These are phyloP conservation scores for Plasmodium vinckei DNA, from an alignment of 169 alveolate genomes.

Conservation along the genomic window DNA sequence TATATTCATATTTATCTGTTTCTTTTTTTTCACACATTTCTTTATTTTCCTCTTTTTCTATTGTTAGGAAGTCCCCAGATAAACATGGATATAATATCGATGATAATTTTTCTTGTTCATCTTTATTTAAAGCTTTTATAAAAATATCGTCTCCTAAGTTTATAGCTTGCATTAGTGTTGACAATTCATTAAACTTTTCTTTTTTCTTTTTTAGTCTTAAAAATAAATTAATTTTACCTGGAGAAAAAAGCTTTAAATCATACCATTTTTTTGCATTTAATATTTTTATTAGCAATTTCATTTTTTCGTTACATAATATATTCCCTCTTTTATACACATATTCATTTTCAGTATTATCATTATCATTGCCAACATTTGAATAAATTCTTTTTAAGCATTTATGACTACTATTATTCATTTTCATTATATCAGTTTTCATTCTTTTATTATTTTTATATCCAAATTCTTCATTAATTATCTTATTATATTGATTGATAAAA, in stretches of 20 bases:
- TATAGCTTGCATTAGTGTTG: slow-evolving; percentile 65
- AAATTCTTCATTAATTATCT: slow-evolving; percentile 1
- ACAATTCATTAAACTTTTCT: slow-evolving; percentile 44
- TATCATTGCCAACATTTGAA: not conserved
- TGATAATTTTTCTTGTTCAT: slow-evolving; percentile 32
- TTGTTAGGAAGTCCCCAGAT: slow-evolving; percentile 61
- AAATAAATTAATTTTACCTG: slow-evolving; percentile 68
- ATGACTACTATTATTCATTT: not conserved
- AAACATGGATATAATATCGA: slow-evolving; percentile 29
- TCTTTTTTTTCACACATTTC: not conserved
- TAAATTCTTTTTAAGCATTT: not conserved
- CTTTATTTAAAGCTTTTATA: slow-evolving; percentile 38
- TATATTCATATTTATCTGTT: slow-evolving; percentile 6
- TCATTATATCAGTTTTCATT: not conserved
- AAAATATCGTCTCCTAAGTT: slow-evolving; percentile 72
- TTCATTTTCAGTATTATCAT: not conserved
- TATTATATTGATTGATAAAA: slow-evolving; percentile 1
- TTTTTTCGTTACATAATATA: slow-evolving; percentile 30
- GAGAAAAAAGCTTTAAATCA: slow-evolving; percentile 59
- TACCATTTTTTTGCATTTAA: slow-evolving; percentile 41
- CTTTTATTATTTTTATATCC: not conserved
- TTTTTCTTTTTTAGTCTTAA: slow-evolving; percentile 46
- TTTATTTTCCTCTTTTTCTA: not conserved
- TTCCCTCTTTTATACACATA: slow-evolving; percentile 19
- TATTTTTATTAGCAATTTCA: slow-evolving; percentile 43